These are phyloP conservation scores for Graphilbum sp. DNA, from an alignment of 2,329 filamentous ascomycete genomes.

Conservation along the genomic window DNA sequence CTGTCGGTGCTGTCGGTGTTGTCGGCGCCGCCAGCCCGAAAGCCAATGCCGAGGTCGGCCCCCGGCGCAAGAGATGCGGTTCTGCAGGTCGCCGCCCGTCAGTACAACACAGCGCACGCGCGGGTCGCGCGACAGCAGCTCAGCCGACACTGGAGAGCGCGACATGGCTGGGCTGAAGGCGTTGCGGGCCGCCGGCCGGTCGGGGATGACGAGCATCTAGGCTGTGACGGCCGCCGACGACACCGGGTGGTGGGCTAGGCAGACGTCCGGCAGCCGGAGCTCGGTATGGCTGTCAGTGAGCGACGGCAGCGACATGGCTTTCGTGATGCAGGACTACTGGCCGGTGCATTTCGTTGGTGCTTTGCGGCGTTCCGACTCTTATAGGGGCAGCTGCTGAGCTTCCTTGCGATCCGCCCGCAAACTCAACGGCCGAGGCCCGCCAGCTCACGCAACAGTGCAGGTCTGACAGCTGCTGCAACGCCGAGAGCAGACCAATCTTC, in stretches of 20 bases:
- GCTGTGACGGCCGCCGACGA: slow-evolving; percentile 38
- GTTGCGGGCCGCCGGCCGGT: slow-evolving; percentile 51
- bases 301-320: neutral
- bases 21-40: slow-evolving; percentile 9
- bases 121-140: slow-evolving; percentile 32
- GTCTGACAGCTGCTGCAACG: too few relatives aligned
- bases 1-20: slow-evolving; percentile 7
- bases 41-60: slow-evolving; percentile 30
- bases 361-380: too few relatives aligned
- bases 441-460: too few relatives aligned
- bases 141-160: slow-evolving; percentile 37
- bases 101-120: slow-evolving; percentile 39
- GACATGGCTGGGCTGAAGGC: slow-evolving; percentile 53
- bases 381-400: too few relatives aligned
- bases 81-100: slow-evolving; percentile 30
- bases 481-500: too few relatives aligned
- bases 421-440: too few relatives aligned
- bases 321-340: too few relatives aligned
- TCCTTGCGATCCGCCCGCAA: too few relatives aligned
- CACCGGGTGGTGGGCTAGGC: slow-evolving; percentile 30
- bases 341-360: too few relatives aligned
- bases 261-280: slow-evolving; percentile 26
- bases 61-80: slow-evolving; percentile 40
- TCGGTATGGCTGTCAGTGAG: slow-evolving; percentile 19
- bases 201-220: slow-evolving; percentile 45